Evolutionary conservation across 2,329 filamentous ascomycete species (phyloP), one percentile per base, ranked within the genome.

Genomic region (Diaporthe sp.): DNA sequence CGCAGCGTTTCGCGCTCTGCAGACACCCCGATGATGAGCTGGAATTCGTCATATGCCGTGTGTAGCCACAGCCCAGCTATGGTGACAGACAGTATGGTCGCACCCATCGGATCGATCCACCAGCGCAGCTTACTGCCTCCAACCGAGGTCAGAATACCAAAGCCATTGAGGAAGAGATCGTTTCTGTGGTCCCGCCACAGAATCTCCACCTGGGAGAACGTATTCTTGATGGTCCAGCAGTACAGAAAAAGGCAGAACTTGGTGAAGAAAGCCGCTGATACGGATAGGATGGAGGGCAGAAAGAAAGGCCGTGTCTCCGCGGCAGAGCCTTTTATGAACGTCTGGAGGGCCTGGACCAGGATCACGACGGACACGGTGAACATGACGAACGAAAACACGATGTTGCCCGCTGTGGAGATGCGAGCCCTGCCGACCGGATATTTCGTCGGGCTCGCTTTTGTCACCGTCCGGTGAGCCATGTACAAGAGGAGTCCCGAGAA

Each of bases 171-270:
- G 79, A 98, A 88, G 17, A 99, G 88, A 81, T 99, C 96, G 81
- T 99, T 99, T 75, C 96, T 92, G 85, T 99, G 96, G 80, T 98
- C 96, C 83, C 97, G 94, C 95, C 95, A 98, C 15, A 98, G 87
- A 81, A 98, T 98, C 72, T 94, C 91, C 76, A 98, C 92, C 83
- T 98, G 96, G 74, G 92, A 95, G 86, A 98, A 98, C 79, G 94
- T 94, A 85, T 98, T 92, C 78, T 96, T 93, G 80, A 98, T 85
- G 7, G 94, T 91, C 91, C 93, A 98, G 85, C 97, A 98, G 86
- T 98, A 98, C 35, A 97, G 79, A 82, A 98, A 98, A 0, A 98
- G 88, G 7, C 79, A 80, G 27, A 98, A 86, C 82, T 99, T 98
- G 27, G 95, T 97, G 39, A 82, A 84, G 81, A 98, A 98, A 6